A percentile compares a stretch with the other conserved stretches of the same genome.
phyloP scores from a whole-genome alignment of 169 alveolate genomes.

The Plasmodium adleri region DNA sequence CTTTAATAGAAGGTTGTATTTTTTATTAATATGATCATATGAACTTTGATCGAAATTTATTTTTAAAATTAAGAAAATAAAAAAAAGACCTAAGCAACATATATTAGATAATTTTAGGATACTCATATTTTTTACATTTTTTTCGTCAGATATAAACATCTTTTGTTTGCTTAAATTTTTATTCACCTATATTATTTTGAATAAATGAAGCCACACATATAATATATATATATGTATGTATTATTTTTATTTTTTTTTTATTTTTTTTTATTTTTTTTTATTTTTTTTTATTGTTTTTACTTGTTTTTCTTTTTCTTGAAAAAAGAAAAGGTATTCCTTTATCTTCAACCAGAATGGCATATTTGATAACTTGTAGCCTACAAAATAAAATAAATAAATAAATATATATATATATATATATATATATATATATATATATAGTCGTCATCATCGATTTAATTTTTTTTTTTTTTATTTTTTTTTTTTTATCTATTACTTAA shows the following conservation, averaged over 20 bases:
- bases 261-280: too few species aligned
- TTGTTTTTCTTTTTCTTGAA: constrained; percentile 2
- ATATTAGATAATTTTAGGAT: constrained; percentile 15
- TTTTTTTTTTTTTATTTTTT: background rate
- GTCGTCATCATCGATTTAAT: background rate
- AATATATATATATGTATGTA: background rate
- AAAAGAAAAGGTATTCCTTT: constrained; percentile 24
- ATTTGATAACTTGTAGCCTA: constrained; percentile 6
- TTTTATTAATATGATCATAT: constrained; percentile 9
- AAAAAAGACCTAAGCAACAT: constrained; percentile 23
- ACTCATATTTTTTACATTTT: constrained; percentile 3
- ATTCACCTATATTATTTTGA: background rate
- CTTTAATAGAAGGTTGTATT: background rate
- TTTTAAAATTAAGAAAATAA: constrained; percentile 29
- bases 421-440: too few species aligned
- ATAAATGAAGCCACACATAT: background rate
- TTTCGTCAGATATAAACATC: constrained; percentile 5
- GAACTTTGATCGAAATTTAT: constrained; percentile 27
- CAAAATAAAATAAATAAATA: constrained; percentile 2
- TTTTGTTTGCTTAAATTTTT: background rate
- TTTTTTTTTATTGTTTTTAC: background rate
- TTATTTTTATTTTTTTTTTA: background rate
- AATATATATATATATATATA: background rate
- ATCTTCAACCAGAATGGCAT: background rate
- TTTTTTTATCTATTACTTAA: constrained; percentile 9